Evolutionary conservation across 257 asterid species (phyloP), one percentile per base, ranked within the genome.

Genomic region (Lantana camara): DNA sequence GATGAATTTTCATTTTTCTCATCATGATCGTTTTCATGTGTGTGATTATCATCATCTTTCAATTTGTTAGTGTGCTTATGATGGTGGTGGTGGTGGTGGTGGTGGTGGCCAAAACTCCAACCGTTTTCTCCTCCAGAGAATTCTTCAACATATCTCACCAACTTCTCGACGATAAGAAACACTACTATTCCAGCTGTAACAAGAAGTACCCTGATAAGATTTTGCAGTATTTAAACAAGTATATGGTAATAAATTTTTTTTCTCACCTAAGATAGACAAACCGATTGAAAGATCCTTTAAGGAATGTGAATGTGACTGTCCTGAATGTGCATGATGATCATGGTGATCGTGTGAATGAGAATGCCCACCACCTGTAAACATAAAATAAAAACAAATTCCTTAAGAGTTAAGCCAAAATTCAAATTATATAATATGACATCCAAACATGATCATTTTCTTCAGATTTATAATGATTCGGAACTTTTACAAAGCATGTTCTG

Each of bases 91-190:
- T 85, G 97, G 76, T 30, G 35, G 35, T 30, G 35, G 35, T 35
- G 32, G 5, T 84, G 96, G 21, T 88, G 96, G 57, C 85, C 86
- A 81, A 37, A 82, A 68, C 76, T 61, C 86, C 73, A 74, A 48
- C 71, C 64, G 79, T 69, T 67, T 63, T 49, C 77, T 60, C 88
- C 95, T 51, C 88, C 88, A 69, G 96, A 87, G 57, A 69, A 80
- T 10, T 78, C 95, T 60, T 93, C 97, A 40, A 93, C 95, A 37
- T 82, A 93, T 79, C 99, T 93, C 82, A 93, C 99, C 38, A 85
- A 58, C 82, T 88, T 93, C 88, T 93, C 99, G 35, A 93, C 95
- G 64, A 90, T 80, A 66, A 93, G 96, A 74, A 93, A 93, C 68
- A 84, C 80, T 29, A 90, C 82, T 16, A 93, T 85, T 66, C 99